These are phyloP conservation scores for Chalciporus sp. DNA, from an alignment of 1,284 basidiomycete species.

Conservation along the genomic window DNA sequence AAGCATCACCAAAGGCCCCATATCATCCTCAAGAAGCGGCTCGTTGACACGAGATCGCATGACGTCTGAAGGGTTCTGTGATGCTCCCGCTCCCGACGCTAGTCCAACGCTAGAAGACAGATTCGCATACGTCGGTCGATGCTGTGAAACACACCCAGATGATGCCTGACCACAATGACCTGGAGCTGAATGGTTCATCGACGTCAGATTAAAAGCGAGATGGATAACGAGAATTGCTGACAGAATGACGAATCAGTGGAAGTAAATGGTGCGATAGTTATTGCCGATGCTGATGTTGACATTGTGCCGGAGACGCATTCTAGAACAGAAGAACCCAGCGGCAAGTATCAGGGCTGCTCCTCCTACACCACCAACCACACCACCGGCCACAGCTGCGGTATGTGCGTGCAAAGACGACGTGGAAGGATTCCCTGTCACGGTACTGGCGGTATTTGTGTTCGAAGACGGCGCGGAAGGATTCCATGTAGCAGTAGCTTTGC, in stretches of 20 bases:
- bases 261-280: conserved; percentile 1
- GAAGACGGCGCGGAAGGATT: background rate
- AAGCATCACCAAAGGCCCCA: conserved; percentile 1
- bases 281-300: background rate
- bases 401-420: background rate
- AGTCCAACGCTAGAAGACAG: background rate
- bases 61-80: background rate
- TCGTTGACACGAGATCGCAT: background rate
- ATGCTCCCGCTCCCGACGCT: background rate
- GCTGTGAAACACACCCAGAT: background rate
- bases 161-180: background rate
- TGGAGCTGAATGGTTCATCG: background rate
- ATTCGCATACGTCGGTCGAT: background rate
- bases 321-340: conserved; percentile 1
- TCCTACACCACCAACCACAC: conserved; percentile 10
- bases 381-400: conserved; percentile 7
- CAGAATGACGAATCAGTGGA: background rate
- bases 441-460: too few relatives aligned
- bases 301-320: background rate
- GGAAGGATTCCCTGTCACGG: background rate
- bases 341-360: conserved; percentile 4
- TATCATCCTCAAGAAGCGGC: conserved; percentile 8
- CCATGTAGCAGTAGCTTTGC: background rate
- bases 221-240: background rate
- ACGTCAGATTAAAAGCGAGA: background rate